Base-by-base conservation (phyloP, 2,329 filamentous ascomycete genomes). In the Calonectria pseudoreteaudii region DNA sequence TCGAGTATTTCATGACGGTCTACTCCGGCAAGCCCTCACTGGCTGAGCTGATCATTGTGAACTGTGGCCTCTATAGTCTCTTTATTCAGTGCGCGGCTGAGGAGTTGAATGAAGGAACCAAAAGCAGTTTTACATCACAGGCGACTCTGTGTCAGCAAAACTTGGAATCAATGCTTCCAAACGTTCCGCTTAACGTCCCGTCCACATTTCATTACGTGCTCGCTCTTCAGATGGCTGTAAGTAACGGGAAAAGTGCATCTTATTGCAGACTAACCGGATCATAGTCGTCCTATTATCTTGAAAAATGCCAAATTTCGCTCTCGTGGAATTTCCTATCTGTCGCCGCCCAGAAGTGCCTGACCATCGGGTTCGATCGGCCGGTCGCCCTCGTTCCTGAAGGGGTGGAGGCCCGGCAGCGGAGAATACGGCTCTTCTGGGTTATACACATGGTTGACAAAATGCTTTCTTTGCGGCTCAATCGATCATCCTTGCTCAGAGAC, bases 1-100 rank as follows among this genome's bases (percentile, higher is more conserved):
- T 62, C 34, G 56, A 62, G 14, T 62, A 62, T 26, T 62, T 62
- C 23, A 62, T 62, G 56, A 16, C 34, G 7, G 56, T 62, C 4
- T 62, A 62, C 34, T 62, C 34, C 7, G 56, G 56, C 34, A 62
- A 62, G 36, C 56, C 56, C 10, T 62, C 56, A 41, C 7, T 41
- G 5, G 56, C 56, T 26, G 56, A 62, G 4, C 9, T 62, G 7
- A 28, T 62, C n/a, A 41, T 62, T n/a, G 56, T 62, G 18, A 36
- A 62, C 20, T 23, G 34, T 9, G 56, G 56, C 4, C 34, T 62
- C 4, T 3, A 28, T 3, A 18, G 7, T 28, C 20, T 62, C 7
- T 20, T 62, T 20, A 2, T 20, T 4, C 34, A 23, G 23, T 41
- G 36, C 34, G 13, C 56, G 7, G 5, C 7, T 3, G 8, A 11